Evolutionary conservation across 2,329 filamentous ascomycete species (phyloP), one percentile per base, ranked within the genome.

Genomic region (Diaporthe eres): DNA sequence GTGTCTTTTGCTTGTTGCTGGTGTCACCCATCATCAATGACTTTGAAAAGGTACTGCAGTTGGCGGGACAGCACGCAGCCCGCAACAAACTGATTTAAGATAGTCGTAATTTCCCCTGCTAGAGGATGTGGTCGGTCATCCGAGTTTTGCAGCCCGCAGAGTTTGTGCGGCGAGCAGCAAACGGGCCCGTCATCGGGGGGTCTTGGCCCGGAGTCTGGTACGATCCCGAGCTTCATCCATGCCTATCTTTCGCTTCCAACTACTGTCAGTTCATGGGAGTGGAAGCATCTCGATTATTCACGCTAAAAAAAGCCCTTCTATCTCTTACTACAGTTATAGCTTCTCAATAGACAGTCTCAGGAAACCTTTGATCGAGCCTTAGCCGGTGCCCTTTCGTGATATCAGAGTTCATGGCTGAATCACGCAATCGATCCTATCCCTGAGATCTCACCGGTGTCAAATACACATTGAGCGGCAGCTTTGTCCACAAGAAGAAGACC

Each of bases 401-500:
- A 28, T 8, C 10, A 42, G 15, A 63, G 17, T 25, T 17, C 34
- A n/a, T 61, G 37, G 4, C 13, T 28, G 12, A 42, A 6, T 28
- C 37, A 42, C 13, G 58, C 58, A 34, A 37, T 51, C 19, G 44
- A 25, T 22, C 42, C 44, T 19, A 37, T 17, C 3, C 2, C 28
- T 17, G 42, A 19, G 28, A 51, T 71, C 57, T 39, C 65, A 80
- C 81, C 4, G 83, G 83, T n/a, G 80, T 85, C 78, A 86, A 74
- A 70, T 82, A 77, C 4, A 85, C 81, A 44, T 83, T 81, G 63
- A 87, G 77, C 31, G 82, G 79, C 0, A 80, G 81, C 77, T 87
- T 87, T 8, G 84, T 75, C 86, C 86, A 88, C 51, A 87, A 77
- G 8, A 83, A 77, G 68, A 81, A 86, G n/a, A 82, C 80, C 65